A percentile compares a stretch with the other conserved stretches of the same genome.
Evolutionary conservation across 768 basidiomycete species (phyloP).

Genomic region (Suillus sp.): DNA sequence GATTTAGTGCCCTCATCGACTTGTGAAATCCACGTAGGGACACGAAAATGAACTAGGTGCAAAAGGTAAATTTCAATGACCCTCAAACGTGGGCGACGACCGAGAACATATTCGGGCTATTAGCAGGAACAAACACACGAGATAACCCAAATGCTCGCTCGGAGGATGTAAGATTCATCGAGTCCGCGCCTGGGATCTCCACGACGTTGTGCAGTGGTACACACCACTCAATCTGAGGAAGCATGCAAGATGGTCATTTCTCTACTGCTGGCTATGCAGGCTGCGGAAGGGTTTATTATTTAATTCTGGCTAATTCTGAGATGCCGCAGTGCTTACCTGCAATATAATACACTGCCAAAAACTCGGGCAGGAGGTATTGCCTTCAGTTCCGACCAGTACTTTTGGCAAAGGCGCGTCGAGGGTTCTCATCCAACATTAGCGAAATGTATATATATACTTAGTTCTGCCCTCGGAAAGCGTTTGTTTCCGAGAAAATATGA

Average conservation of each 20-base stretch:
- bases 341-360: slow-evolving; percentile 44
- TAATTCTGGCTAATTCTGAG: slow-evolving; percentile 10
- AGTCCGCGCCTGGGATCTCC: slow-evolving; percentile 24
- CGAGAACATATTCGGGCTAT: slow-evolving; percentile 28
- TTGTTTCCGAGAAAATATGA: slow-evolving; percentile 26
- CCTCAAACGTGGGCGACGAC: slow-evolving; percentile 3
- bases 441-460: slow-evolving; percentile 41
- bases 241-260: slow-evolving; percentile 38
- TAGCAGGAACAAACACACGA: slow-evolving; percentile 31
- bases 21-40: slow-evolving; percentile 24
- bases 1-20: slow-evolving; percentile 16
- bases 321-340: slow-evolving; percentile 33
- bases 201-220: slow-evolving; percentile 18
- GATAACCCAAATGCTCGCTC: slow-evolving; percentile 49
- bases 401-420: slow-evolving; percentile 37
- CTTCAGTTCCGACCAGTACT: slow-evolving; percentile 16
- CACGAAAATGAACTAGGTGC: slow-evolving; percentile 28
- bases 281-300: slow-evolving; percentile 28
- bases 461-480: slow-evolving; percentile 45
- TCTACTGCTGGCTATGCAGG: slow-evolving; percentile 39
- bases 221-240: slow-evolving; percentile 40
- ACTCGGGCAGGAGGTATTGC: slow-evolving; percentile 39
- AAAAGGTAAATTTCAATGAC: slow-evolving; percentile 6
- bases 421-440: slow-evolving; percentile 47
- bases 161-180: slow-evolving; percentile 39